Conservation (phyloP, 2,329 filamentous ascomycete species). For the Davidsoniella eucalypti region DNA sequence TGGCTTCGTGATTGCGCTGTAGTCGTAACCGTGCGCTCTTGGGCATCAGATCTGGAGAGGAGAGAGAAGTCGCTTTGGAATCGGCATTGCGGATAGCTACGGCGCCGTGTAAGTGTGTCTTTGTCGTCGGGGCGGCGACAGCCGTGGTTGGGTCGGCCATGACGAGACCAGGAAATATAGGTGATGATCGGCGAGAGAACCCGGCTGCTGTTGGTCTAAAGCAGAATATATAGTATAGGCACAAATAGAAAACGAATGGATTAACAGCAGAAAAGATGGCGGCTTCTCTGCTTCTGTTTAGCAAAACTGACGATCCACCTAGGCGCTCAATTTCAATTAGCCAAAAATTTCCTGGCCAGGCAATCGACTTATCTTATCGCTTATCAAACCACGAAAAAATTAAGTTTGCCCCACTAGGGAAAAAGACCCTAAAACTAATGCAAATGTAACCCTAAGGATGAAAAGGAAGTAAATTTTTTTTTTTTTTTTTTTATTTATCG, state of each 20-base stretch:
- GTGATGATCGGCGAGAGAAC: not conserved
- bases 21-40: slow-evolving; percentile 34
- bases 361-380: too few relatives aligned
- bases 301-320: not conserved
- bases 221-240: not conserved
- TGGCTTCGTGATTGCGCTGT: slow-evolving; percentile 42
- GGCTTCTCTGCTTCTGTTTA: not conserved
- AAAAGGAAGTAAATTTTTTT: too few relatives aligned
- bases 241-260: not conserved
- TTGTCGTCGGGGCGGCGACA: slow-evolving; percentile 5
- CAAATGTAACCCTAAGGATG: too few relatives aligned
- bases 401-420: too few relatives aligned
- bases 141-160: slow-evolving; percentile 8
- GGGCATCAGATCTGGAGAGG: slow-evolving; percentile 27
- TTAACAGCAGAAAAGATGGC: not conserved
- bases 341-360: slow-evolving; percentile 3
- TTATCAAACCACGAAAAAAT: too few relatives aligned
- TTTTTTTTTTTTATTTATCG: too few relatives aligned
- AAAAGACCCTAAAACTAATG: too few relatives aligned
- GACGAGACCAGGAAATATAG: not conserved
- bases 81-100: not conserved
- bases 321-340: too few relatives aligned
- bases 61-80: not conserved
- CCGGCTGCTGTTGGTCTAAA: not conserved
- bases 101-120: slow-evolving; percentile 5